phyloP scores from a whole-genome alignment of 139 green algal species.

The Chlamydomonas sp. region DNA sequence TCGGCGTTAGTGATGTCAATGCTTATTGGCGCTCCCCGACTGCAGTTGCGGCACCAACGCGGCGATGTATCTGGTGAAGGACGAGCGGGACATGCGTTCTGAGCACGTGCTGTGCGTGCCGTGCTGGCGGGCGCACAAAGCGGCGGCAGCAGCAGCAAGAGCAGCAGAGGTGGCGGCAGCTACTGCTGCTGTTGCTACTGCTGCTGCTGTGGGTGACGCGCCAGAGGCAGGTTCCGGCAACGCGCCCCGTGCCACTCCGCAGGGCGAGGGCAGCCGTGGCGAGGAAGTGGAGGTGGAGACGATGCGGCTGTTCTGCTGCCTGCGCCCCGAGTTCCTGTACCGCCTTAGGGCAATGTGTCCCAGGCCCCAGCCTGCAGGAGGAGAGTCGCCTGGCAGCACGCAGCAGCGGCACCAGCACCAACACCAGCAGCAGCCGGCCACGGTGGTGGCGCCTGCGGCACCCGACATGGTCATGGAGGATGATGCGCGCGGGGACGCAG shows the following conservation, averaged over 20 bases:
- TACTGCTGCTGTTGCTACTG: not conserved
- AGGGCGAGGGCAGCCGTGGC: too few relatives aligned
- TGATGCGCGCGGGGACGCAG: not conserved
- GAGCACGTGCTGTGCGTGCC: conserved; percentile 4
- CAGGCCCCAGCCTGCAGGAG: not conserved
- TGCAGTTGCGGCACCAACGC: conserved; percentile 26
- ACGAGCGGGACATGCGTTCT: not conserved
- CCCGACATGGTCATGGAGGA: not conserved
- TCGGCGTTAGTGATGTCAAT: not conserved
- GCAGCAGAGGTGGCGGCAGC: too few relatives aligned
- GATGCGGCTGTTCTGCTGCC: conserved; percentile 14
- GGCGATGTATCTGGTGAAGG: conserved; percentile 13
- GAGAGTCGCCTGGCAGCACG: not conserved
- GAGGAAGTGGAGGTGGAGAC: too few relatives aligned
- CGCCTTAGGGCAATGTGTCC: conserved; percentile 4
- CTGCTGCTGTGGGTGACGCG: not conserved
- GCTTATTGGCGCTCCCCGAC: not conserved
- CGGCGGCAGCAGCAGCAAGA: not conserved
- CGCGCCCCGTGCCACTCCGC: too few relatives aligned
- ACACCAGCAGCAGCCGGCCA: not conserved
- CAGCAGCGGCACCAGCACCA: not conserved
- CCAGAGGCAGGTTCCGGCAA: not conserved
- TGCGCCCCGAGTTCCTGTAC: conserved; percentile 12
- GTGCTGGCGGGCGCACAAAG: not conserved
- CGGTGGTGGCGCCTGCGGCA: not conserved